A percentile compares a stretch with the other conserved stretches of the same genome.
These are phyloP conservation scores for Sanghuangporus baumii DNA, from an alignment of 1,284 basidiomycete species.

Conservation along the genomic window DNA sequence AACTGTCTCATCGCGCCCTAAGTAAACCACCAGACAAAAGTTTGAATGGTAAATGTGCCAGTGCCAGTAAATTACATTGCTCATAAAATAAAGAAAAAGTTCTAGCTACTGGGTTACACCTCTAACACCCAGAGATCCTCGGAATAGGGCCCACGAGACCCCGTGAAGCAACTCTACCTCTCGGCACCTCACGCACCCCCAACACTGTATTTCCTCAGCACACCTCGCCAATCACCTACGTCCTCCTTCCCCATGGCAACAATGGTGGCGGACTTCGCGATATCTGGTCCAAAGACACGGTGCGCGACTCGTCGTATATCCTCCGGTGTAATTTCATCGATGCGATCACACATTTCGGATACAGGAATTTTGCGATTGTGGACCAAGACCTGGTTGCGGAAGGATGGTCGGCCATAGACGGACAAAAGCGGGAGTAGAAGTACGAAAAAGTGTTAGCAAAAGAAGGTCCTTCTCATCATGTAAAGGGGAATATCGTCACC, in stretches of 20 bases:
- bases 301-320: constrained; percentile 70
- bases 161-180: background rate
- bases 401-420: constrained; percentile 2
- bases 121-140: background rate
- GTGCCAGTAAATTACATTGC: too few relatives aligned
- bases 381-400: constrained; percentile 69
- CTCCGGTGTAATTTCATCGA: constrained; percentile 75
- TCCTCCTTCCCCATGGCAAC: constrained; percentile 73
- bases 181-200: constrained; percentile 25
- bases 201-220: constrained; percentile 66
- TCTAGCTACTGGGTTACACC: background rate
- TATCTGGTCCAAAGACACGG: constrained; percentile 62
- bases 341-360: constrained; percentile 88
- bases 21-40: too few relatives aligned
- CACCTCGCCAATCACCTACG: constrained; percentile 51
- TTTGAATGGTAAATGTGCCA: too few relatives aligned
- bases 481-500: constrained; percentile 33
- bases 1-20: too few relatives aligned
- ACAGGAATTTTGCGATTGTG: constrained; percentile 85
- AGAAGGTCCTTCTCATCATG: background rate
- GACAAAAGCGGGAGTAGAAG: background rate
- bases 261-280: constrained; percentile 59
- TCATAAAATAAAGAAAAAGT: background rate
- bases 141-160: background rate
- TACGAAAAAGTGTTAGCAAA: background rate